Evolutionary conservation across 345 rosid species (phyloP).

Genomic region (Hevea brasiliensis): DNA sequence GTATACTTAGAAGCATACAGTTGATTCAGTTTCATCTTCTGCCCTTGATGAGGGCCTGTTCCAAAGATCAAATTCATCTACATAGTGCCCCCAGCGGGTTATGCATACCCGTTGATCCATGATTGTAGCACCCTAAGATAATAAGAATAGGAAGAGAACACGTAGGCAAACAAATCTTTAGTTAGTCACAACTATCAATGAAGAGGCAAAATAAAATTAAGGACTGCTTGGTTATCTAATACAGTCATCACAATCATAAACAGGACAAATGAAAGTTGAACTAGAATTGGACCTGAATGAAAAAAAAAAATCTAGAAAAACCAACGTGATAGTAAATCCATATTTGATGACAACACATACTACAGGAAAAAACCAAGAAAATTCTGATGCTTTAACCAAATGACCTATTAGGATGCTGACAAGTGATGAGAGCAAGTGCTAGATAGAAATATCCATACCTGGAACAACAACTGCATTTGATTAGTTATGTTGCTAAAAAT

Average conservation of each 20-base stretch:
- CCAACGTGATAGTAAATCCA: background rate
- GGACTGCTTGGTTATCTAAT: background rate
- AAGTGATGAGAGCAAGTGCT: background rate
- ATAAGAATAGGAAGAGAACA: slow-evolving; percentile 1
- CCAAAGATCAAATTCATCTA: slow-evolving; percentile 63
- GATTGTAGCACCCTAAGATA: slow-evolving; percentile 70
- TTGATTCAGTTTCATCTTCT: slow-evolving; percentile 46
- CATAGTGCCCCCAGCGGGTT: slow-evolving; percentile 64
- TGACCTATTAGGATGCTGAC: background rate
- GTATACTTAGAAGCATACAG: slow-evolving; percentile 38
- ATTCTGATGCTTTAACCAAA: background rate
- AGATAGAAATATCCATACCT: background rate
- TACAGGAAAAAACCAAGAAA: background rate
- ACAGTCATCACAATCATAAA: background rate
- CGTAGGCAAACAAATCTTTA: background rate
- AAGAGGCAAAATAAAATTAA: background rate
- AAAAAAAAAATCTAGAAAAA: background rate
- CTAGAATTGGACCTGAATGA: background rate
- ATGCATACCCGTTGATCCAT: slow-evolving; percentile 75
- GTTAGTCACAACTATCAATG: background rate
- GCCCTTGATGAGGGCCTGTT: slow-evolving; percentile 32
- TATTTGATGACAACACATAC: background rate
- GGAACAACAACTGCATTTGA: background rate
- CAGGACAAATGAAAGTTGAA: background rate
- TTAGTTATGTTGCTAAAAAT: background rate